Evolutionary conservation across 805 yeast species (phyloP), one percentile per base, ranked within the genome.

Genomic region (Ogataea nakhonphanomensis): DNA sequence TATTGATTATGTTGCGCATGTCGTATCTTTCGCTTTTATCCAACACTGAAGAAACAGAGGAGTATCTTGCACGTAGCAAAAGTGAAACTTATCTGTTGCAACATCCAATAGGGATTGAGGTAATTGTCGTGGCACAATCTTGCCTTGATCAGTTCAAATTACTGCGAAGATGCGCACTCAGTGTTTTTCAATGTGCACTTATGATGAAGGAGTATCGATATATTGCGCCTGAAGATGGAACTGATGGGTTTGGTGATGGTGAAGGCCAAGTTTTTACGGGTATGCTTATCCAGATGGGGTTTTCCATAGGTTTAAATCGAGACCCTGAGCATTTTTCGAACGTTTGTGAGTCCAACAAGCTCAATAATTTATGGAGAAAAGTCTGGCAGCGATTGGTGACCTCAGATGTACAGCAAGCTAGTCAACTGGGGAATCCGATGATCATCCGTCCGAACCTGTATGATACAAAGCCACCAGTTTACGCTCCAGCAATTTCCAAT

Each of bases 281-380:
- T 1, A 69, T 78, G 60, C 64, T 79, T 23, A 61, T 79, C 11
- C 86, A 80, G 51, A 78, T 82, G 83, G 85, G 82, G 0, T 69
- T 76, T 39, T 70, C 81, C 27, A 69, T 81, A 47, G 90, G 89
- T 0, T 54, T 82, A 20, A 81, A 82, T 54, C 67, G 88, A 49
- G 89, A 82, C 47, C 88, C 89, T 0, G 71, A 68, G 33, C 65
- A 65, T 28, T 76, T 77, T 49, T 57, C 54, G n/a, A 6, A 41
- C 1, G n/a, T 33, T 8, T 27, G 38, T 2, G 33, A 41, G 8
- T 27, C 39, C 6, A 39, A 45, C 11, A 64, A 53, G 39, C 41
- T 51, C 10, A 65, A 69, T 21, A 73, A 76, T 46, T 51, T 78
- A 3, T 69, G 76, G 68, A 66, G 86, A 51, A 79, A 76, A 49